Conservation (phyloP, 2,329 filamentous ascomycete genomes). For the Calonectria fujianensis region DNA sequence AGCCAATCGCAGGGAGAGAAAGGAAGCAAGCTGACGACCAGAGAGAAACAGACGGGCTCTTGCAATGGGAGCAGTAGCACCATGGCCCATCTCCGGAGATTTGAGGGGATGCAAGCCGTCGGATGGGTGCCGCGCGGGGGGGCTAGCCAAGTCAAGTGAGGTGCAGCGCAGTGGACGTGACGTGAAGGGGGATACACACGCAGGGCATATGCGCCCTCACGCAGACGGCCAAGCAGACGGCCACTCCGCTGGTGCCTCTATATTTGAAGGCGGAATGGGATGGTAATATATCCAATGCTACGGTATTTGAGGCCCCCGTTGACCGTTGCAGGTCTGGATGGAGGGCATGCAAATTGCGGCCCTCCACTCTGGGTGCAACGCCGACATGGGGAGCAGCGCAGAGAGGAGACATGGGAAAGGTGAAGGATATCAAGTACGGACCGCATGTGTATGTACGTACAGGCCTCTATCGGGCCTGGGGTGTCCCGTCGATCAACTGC, state of each 20-base stretch:
- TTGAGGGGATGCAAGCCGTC: conserved; percentile 30
- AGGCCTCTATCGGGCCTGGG: conserved; percentile 24
- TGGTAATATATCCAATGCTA: conserved; percentile 25
- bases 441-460: conserved; percentile 13
- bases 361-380: conserved; percentile 48
- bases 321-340: conserved; percentile 19
- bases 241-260: neutral
- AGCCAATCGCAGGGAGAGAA: neutral
- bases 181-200: conserved; percentile 3
- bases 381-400: conserved; percentile 19
- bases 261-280: neutral
- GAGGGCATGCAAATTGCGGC: conserved; percentile 39
- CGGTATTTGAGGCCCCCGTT: conserved; percentile 18
- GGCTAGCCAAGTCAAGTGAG: conserved; percentile 22
- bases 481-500: conserved; percentile 42
- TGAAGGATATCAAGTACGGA: conserved; percentile 28
- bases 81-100: conserved; percentile 32
- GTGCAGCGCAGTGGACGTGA: neutral
- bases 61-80: conserved; percentile 28
- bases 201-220: conserved; percentile 14
- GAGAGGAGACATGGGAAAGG: conserved; percentile 1
- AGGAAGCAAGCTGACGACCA: neutral
- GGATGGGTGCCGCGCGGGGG: conserved; percentile 20
- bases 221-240: neutral
- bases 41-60: neutral